phyloP scores from a whole-genome alignment of 495 filamentous ascomycete species.

The Margaritispora aquatica region DNA sequence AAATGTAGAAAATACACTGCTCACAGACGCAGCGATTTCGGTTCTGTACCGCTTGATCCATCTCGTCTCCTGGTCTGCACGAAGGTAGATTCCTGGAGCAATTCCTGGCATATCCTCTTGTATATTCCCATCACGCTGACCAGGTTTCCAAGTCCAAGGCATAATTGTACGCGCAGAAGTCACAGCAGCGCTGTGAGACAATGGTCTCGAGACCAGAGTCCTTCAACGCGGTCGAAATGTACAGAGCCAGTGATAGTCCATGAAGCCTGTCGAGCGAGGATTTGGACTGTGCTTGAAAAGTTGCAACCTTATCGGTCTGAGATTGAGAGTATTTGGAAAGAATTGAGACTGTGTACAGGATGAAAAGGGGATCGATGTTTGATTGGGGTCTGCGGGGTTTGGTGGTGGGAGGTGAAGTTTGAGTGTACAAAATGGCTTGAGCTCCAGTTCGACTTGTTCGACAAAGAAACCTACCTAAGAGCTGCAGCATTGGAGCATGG shows the following conservation, averaged over 20 bases:
- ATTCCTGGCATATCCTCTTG: conserved; percentile 15
- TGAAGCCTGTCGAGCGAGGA: conserved; percentile 20
- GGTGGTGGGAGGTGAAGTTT: neutral
- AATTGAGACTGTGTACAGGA: neutral
- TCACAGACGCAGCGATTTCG: conserved; percentile 69
- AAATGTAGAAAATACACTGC: conserved; percentile 68
- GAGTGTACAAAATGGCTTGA: neutral
- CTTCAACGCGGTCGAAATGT: conserved; percentile 1
- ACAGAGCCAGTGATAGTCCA: neutral
- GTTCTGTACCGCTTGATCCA: conserved; percentile 71
- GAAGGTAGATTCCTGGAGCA: neutral
- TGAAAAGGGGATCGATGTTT: neutral
- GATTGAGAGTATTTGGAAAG: neutral
- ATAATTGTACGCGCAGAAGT: neutral
- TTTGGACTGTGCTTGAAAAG: neutral
- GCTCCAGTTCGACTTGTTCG: neutral
- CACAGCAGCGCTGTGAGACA: conserved; percentile 1
- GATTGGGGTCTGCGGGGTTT: neutral
- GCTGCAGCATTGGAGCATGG: no score
- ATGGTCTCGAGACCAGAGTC: conserved; percentile 4
- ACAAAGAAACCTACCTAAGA: no score
- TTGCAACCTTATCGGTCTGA: neutral
- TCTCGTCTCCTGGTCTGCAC: conserved; percentile 40
- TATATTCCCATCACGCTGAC: conserved; percentile 11
- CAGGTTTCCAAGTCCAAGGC: neutral